A percentile compares a stretch with the other conserved stretches of the same genome.
Conservation (phyloP, 2,329 filamentous ascomycete species). For the Cryphonectria japonica region DNA sequence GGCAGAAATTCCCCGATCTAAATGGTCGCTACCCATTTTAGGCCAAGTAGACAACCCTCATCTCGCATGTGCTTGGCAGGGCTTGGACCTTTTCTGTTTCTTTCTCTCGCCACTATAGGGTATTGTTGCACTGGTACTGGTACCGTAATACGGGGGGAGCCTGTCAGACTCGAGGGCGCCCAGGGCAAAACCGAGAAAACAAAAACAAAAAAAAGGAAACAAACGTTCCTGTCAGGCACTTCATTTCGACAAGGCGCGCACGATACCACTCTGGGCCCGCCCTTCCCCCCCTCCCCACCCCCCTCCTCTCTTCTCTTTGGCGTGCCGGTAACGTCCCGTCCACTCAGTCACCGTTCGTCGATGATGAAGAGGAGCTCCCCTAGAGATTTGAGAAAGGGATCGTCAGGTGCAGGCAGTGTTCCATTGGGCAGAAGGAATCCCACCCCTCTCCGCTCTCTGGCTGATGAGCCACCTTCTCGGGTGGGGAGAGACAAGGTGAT, state of each 20-base stretch:
- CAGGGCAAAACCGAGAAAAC: neutral
- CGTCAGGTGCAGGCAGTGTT: neutral
- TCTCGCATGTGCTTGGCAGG: conserved; percentile 2
- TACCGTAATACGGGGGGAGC: neutral
- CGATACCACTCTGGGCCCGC: neutral
- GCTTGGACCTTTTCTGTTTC: neutral
- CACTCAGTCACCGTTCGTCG: neutral
- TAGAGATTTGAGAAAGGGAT: neutral
- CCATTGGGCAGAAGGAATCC: neutral
- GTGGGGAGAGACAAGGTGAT: neutral
- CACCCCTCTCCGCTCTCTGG: conserved; percentile 1
- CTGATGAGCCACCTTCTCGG: neutral
- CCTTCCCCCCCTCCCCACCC: too few species aligned
- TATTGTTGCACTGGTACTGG: neutral
- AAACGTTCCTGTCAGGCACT: neutral
- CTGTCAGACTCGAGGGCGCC: neutral
- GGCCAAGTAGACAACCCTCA: neutral
- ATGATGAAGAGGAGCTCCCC: neutral
- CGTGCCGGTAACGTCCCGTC: neutral
- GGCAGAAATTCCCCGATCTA: neutral
- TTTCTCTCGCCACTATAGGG: too few species aligned
- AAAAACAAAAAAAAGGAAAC: neutral
- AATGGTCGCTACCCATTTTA: conserved; percentile 3
- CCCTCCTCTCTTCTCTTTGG: neutral
- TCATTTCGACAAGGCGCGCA: neutral